A percentile compares a stretch with the other conserved stretches of the same genome.
Conservation (phyloP, 2,329 filamentous ascomycete genomes). For the Amauroascus niger region DNA sequence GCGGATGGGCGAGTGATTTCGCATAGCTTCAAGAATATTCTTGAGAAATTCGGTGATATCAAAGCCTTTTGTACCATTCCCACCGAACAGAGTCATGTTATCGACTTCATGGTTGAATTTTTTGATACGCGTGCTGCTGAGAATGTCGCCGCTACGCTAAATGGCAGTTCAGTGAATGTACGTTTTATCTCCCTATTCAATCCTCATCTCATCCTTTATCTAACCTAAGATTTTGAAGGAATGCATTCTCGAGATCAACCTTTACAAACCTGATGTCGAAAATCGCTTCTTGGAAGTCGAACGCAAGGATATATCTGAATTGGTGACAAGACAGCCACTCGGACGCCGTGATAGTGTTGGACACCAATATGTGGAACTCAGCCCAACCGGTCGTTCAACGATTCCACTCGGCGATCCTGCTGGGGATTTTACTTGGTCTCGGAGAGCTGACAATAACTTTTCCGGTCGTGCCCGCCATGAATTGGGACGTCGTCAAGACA, state of each 20-base stretch:
- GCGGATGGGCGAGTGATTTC: slow-evolving; percentile 35
- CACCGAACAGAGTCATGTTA: slow-evolving; percentile 24
- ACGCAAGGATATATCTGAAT: slow-evolving; percentile 19
- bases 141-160: slow-evolving; percentile 29
- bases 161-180: slow-evolving; percentile 31
- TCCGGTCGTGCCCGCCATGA: slow-evolving; percentile 26
- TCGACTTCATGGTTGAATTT: slow-evolving; percentile 34
- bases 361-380: slow-evolving; percentile 27
- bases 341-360: slow-evolving; percentile 16
- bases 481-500: slow-evolving; percentile 20
- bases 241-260: slow-evolving; percentile 25
- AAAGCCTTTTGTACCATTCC: slow-evolving; percentile 28
- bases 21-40: slow-evolving; percentile 37
- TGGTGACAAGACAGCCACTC: slow-evolving; percentile 14
- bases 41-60: slow-evolving; percentile 32
- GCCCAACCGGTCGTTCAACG: slow-evolving; percentile 34
- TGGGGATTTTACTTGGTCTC: slow-evolving; percentile 27
- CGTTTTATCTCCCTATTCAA: slow-evolving; percentile 12
- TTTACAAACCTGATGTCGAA: slow-evolving; percentile 25
- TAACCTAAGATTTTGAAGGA: slow-evolving; percentile 18
- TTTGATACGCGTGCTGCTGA: slow-evolving; percentile 31
- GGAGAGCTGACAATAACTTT: slow-evolving; percentile 24
- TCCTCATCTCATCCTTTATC: neutral
- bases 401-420: slow-evolving; percentile 30
- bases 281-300: slow-evolving; percentile 15